Base-by-base conservation (phyloP, 495 filamentous ascomycete species). In the Neurospora sp. region DNA sequence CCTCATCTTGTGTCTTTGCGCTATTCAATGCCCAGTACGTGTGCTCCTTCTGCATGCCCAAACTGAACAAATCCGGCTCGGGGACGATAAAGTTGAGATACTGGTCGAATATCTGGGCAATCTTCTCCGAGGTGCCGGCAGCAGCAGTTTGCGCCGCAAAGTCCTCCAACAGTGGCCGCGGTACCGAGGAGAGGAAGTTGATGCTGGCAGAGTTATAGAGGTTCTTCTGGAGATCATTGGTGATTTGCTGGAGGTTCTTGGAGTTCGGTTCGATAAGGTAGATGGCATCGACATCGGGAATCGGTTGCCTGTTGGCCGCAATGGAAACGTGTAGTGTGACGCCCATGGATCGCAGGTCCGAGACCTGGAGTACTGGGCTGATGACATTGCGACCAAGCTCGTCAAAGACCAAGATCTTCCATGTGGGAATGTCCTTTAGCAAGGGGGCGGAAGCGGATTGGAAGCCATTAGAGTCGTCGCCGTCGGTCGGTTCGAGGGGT, bases 31-130 rank as follows among this genome's bases (percentile, higher is more conserved):
- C 93, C 89, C 93, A 94, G 81, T 98, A 99, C 39, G 93, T 87
- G 70, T 87, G 86, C 39, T 87, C 92, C 78, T 97, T 94, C 73
- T 94, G 91, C 83, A 98, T 89, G 3, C 93, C 93, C 65, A 99
- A 83, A 77, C 93, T 97, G 81, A 99, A 99, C 1, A 98, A 85
- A 80, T 98, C 96, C 2, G 96, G 95, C 81, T 99, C 96, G 18
- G 90, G 91, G 68, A 98, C 95, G 71, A 98, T 92, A 79, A 98
- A 99, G 79, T 99, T 99, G 45, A 99, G 87, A 73, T 98, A 98
- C 78, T 99, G 96, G 79, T 99, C 96, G 77, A 91, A 99, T 41
- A 99, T 90, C 77, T 97, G 94, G 18, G 94, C 89, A 70, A 99
- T 92, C 74, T 91, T 89, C 75, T 98, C 95, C 3, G 94, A 89